A percentile compares a stretch with the other conserved stretches of the same genome.
phyloP scores from a whole-genome alignment of 306 rosid genomes.

The Glycyrrhiza uralensis region DNA sequence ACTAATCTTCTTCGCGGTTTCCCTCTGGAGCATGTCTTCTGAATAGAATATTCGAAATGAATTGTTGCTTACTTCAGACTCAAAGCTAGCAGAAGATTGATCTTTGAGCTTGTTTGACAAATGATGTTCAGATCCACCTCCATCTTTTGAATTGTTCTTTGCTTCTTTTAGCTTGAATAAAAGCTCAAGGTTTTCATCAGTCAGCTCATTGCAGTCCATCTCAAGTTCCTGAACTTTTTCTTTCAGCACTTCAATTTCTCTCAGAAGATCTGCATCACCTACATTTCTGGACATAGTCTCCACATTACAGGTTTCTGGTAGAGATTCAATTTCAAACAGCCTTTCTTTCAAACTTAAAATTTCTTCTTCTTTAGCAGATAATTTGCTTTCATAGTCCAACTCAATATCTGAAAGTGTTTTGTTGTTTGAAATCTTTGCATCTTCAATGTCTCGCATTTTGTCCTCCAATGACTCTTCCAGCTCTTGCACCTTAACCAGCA shows the following conservation, averaged over 20 bases:
- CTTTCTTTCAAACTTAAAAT: constrained; percentile 40
- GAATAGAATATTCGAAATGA: constrained; percentile 30
- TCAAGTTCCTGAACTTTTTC: constrained; percentile 88
- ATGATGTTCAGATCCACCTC: constrained; percentile 30
- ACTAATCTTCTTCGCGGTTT: constrained; percentile 28
- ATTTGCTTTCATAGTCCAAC: constrained; percentile 40
- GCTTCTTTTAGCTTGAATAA: constrained; percentile 79
- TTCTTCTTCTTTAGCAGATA: constrained; percentile 55
- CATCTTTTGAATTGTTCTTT: constrained; percentile 38
- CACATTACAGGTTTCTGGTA: constrained; percentile 31
- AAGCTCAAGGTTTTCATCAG: constrained; percentile 92
- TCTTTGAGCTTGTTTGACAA: constrained; percentile 30
- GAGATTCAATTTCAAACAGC: constrained; percentile 45
- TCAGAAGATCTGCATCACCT: constrained; percentile 47
- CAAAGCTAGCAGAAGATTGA: constrained; percentile 45
- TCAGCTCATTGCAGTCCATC: constrained; percentile 88
- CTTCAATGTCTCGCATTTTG: constrained; percentile 41
- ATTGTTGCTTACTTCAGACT: constrained; percentile 44
- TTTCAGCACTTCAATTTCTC: constrained; percentile 57
- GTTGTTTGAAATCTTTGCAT: constrained; percentile 32
- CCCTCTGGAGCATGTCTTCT: constrained; percentile 36
- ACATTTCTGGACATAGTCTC: constrained; percentile 40
- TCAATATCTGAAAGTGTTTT: constrained; percentile 39
- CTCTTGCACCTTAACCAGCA: constrained; percentile 48
- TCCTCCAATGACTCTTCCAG: constrained; percentile 62